Base-by-base conservation (phyloP, 805 yeast species). In the Lipomyces yamadae region DNA sequence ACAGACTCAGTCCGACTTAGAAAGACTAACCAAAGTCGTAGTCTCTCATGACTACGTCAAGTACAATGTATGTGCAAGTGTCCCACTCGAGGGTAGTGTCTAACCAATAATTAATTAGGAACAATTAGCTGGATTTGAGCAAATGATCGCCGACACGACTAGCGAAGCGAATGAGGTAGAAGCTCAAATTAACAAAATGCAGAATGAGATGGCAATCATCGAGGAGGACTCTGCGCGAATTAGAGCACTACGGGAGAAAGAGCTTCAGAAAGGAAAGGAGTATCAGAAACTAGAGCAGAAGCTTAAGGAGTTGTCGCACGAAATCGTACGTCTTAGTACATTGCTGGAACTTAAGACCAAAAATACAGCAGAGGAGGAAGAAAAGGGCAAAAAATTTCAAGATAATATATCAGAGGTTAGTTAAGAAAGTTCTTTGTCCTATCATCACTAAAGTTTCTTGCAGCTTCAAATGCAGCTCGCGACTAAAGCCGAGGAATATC, bases 1-100 rank as follows among this genome's bases (percentile, higher is more conserved):
- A 78, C 92, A 90, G 65, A 85, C 90, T 10, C 95, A 90, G 72
- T 82, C 90, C 5, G 92, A 91, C 72, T 80, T 91, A 66, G 98
- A 94, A 76, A 87, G 88, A 55, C 78, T 90, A 42, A 82, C 89
- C 18, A 83, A 90, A 71, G 83, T 91, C 0, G 90, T 92, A 1
- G 88, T 88, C 59, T 93, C 97, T 7, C 89, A 89, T 75, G 92
- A 90, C 72, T 93, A 85, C 75, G 75, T 81, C 42, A 77, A 83
- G 45, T 82, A 84, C 59, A 78, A 30, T 34, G 70, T 64, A 62
- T 32, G 65, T 55, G 8, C 48, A 11, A 15, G 13, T 18, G 7
- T 42, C 7, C n/a, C 48, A 1, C 24, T 15, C n/a, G n/a, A 53
- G 24, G 10, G 15, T 32, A 53, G 56, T 11, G 15, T 13, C 48